Evolutionary conservation across 495 filamentous ascomycete species (phyloP).

Genomic region (Aspergillus nanangensis): DNA sequence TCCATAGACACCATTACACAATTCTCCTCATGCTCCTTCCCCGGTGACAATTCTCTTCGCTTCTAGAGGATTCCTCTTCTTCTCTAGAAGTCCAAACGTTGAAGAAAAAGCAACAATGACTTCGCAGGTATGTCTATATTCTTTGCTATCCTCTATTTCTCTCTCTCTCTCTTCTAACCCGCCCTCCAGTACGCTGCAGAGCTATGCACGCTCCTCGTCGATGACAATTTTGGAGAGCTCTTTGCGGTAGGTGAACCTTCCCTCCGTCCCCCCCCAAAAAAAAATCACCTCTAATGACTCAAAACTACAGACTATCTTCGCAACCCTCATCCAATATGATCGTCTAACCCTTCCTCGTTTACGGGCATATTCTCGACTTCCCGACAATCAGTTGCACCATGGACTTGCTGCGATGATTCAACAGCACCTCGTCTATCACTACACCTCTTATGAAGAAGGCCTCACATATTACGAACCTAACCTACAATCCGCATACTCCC

Average conservation of each 20-base stretch:
- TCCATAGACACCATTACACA: no score
- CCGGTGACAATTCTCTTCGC: slow-evolving; percentile 61
- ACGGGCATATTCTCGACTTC: slow-evolving; percentile 60
- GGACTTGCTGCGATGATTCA: slow-evolving; percentile 82
- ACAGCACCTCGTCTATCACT: slow-evolving; percentile 77
- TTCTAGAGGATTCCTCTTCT: slow-evolving; percentile 63
- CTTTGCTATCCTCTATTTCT: slow-evolving; percentile 2
- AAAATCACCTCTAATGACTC: neutral
- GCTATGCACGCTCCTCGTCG: slow-evolving; percentile 83
- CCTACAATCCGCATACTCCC: slow-evolving; percentile 65
- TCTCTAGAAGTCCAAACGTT: slow-evolving; percentile 64
- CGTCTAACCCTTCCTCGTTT: slow-evolving; percentile 68
- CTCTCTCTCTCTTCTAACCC: slow-evolving; percentile 34
- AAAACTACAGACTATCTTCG: slow-evolving; percentile 62
- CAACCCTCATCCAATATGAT: slow-evolving; percentile 71
- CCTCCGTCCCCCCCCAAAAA: neutral
- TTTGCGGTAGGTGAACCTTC: slow-evolving; percentile 62
- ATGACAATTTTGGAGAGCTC: slow-evolving; percentile 84
- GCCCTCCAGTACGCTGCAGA: slow-evolving; percentile 58
- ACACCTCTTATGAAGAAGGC: slow-evolving; percentile 56
- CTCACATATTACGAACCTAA: slow-evolving; percentile 78
- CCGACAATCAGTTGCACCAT: slow-evolving; percentile 63
- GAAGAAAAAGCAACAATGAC: slow-evolving; percentile 42
- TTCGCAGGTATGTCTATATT: slow-evolving; percentile 52
- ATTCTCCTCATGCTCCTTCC: slow-evolving; percentile 32